These are phyloP conservation scores for Grigorovia yakushimaensis DNA, from an alignment of 805 yeast species.

Conservation along the genomic window DNA sequence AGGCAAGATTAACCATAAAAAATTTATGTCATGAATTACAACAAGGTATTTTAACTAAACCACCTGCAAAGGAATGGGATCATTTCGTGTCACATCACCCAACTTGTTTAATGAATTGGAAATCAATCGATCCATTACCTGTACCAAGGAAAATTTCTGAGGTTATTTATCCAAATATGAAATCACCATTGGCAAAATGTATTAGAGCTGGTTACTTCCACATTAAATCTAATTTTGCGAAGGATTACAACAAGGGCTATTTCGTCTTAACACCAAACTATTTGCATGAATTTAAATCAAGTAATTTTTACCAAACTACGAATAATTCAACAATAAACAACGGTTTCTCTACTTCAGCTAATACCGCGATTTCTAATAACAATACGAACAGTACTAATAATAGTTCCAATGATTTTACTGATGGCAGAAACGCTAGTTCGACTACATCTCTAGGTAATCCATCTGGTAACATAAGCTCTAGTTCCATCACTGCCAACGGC, in stretches of 20 bases:
- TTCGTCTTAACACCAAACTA: conserved; percentile 60
- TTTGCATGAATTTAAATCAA: conserved; percentile 52
- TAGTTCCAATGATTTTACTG: conserved; percentile 1
- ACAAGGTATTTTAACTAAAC: conserved; percentile 42
- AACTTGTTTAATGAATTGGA: conserved; percentile 32
- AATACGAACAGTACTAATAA: neutral
- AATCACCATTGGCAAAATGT: conserved; percentile 40
- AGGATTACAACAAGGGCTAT: conserved; percentile 55
- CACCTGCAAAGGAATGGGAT: conserved; percentile 63
- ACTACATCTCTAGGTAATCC: too few relatives aligned
- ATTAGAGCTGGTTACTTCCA: conserved; percentile 51
- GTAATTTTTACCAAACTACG: conserved; percentile 22
- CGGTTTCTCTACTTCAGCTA: neutral
- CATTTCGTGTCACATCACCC: conserved; percentile 42
- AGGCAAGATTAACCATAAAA: conserved; percentile 44
- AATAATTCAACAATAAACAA: neutral
- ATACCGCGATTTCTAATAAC: neutral
- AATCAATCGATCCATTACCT: conserved; percentile 33
- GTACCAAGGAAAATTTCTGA: conserved; percentile 40
- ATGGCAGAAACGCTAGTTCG: too few relatives aligned
- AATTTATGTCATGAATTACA: conserved; percentile 37
- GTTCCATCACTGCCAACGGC: neutral
- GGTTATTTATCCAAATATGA: conserved; percentile 44
- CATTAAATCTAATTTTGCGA: conserved; percentile 52
- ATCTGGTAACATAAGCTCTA: neutral